Conservation (phyloP, 208 protist species). For the Acanthamoeba quina region DNA sequence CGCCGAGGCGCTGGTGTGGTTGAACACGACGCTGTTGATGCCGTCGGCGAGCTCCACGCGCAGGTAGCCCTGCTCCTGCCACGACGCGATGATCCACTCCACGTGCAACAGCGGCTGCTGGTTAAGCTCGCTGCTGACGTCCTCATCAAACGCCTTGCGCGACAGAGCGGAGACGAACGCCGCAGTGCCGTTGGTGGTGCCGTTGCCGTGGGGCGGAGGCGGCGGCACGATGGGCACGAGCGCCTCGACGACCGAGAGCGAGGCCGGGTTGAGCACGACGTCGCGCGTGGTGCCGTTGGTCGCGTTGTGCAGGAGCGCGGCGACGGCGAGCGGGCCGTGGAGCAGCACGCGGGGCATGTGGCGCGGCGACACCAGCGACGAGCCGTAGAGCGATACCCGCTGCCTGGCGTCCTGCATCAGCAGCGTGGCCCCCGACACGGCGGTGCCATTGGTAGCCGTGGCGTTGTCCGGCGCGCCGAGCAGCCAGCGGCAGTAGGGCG, state of each 20-base stretch:
- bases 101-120: neutral
- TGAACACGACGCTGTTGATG: neutral
- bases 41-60: neutral
- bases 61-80: neutral
- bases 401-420: neutral
- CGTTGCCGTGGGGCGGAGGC: neutral
- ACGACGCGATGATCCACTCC: neutral
- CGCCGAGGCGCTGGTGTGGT: neutral
- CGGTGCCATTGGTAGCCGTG: neutral
- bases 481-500: neutral
- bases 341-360: slow-evolving; percentile 4
- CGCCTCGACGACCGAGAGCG: neutral
- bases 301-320: neutral
- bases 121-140: neutral
- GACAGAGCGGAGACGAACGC: neutral
- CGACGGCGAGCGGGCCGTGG: neutral
- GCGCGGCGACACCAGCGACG: neutral
- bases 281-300: slow-evolving; percentile 19
- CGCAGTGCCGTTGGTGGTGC: neutral
- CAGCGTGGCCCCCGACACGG: neutral
- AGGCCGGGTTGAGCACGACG: neutral
- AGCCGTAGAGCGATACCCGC: neutral
- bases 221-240: neutral
- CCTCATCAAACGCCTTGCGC: neutral
- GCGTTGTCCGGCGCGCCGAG: slow-evolving; percentile 4